phyloP scores from a whole-genome alignment of 441 rosid genomes.

The Adansonia grandidieri region DNA sequence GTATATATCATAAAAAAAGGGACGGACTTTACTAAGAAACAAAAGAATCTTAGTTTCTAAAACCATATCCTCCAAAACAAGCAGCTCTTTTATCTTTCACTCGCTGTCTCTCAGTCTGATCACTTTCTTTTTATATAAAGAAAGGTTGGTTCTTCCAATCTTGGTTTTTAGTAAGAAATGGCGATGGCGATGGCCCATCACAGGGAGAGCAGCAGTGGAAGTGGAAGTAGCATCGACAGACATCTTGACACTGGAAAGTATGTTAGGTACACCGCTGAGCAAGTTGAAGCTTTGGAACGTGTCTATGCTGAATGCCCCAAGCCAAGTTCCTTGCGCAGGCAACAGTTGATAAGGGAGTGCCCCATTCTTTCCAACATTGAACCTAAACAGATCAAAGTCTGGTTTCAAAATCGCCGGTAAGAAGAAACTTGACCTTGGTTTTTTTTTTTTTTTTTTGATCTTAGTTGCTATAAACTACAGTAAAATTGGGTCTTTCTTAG shows the following conservation, averaged over 20 bases:
- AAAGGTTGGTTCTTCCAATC: conserved; percentile 21
- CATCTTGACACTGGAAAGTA: conserved; percentile 87
- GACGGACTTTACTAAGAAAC: conserved; percentile 38
- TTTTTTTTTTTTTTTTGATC: background rate
- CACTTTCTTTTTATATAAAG: background rate
- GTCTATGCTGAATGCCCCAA: conserved; percentile 97
- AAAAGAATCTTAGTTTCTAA: conserved; percentile 33
- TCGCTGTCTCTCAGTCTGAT: background rate
- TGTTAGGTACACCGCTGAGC: conserved; percentile 97
- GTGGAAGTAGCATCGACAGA: conserved; percentile 55
- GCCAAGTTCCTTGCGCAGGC: conserved; percentile 89
- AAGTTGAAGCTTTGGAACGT: conserved; percentile 98
- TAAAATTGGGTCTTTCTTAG: background rate
- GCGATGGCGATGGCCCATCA: conserved; percentile 84
- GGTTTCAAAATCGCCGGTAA: conserved; percentile 97
- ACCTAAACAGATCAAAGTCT: conserved; percentile 99
- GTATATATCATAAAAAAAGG: conserved; percentile 25
- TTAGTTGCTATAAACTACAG: background rate
- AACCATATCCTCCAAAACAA: conserved; percentile 31
- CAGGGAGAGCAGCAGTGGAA: conserved; percentile 83
- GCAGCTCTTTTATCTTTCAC: background rate
- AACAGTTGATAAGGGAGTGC: conserved; percentile 92
- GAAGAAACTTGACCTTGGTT: background rate
- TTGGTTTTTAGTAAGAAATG: conserved; percentile 43
- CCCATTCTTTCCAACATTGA: conserved; percentile 90